These are phyloP conservation scores for Buddleja alternifolia DNA, from an alignment of 257 asterid species.

Conservation along the genomic window DNA sequence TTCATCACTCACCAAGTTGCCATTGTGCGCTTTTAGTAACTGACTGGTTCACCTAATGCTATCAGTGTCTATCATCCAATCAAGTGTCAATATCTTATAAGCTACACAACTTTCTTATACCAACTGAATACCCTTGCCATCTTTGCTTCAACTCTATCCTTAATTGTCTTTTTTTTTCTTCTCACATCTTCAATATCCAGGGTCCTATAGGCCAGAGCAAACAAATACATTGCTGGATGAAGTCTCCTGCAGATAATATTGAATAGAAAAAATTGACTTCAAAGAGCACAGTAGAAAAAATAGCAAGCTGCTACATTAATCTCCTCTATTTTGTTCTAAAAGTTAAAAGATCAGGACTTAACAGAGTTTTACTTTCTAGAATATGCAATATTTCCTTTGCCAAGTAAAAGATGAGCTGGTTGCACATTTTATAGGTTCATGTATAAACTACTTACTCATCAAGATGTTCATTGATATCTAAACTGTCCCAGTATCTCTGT, in stretches of 20 bases:
- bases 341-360: constrained; percentile 1
- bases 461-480: constrained; percentile 45
- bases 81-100: constrained; percentile 20
- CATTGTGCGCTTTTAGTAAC: constrained; percentile 17
- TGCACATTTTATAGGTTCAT: constrained; percentile 20
- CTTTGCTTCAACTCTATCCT: constrained; percentile 62
- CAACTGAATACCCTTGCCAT: constrained; percentile 57
- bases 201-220: constrained; percentile 88
- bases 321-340: background rate
- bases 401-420: constrained; percentile 15
- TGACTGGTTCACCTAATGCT: constrained; percentile 6
- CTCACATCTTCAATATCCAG: constrained; percentile 79
- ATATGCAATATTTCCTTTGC: constrained; percentile 18
- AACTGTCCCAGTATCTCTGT: constrained; percentile 74
- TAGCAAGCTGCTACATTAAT: constrained; percentile 3
- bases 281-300: constrained; percentile 14
- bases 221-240: constrained; percentile 93
- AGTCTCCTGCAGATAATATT: constrained; percentile 72
- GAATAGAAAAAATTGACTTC: constrained; percentile 22
- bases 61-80: constrained; percentile 29
- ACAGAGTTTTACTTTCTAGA: background rate
- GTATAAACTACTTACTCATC: constrained; percentile 66
- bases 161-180: constrained; percentile 53
- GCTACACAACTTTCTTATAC: constrained; percentile 57
- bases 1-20: constrained; percentile 26